Evolutionary conservation across 805 yeast genomes (phyloP).

Genomic region (Yamadazyma insecticola): DNA sequence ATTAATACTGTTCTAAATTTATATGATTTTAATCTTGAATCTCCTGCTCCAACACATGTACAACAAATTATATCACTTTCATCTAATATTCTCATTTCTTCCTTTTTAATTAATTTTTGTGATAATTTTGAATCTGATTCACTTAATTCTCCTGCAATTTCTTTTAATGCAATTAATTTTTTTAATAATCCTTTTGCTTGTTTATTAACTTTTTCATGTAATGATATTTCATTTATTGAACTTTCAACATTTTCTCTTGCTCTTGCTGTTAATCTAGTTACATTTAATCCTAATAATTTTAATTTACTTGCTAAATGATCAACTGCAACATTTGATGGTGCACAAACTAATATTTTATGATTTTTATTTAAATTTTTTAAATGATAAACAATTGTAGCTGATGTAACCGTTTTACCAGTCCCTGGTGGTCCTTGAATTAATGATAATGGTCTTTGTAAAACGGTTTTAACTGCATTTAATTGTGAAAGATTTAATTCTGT

Average conservation of each 20-base stretch:
- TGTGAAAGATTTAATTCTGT: conserved; percentile 76
- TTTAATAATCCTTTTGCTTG: conserved; percentile 53
- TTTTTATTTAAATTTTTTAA: conserved; percentile 51
- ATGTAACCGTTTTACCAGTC: conserved; percentile 92
- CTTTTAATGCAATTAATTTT: conserved; percentile 53
- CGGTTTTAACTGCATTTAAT: conserved; percentile 67
- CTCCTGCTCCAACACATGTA: conserved; percentile 93
- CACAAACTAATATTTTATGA: conserved; percentile 72
- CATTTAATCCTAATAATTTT: conserved; percentile 65
- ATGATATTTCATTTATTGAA: conserved; percentile 51
- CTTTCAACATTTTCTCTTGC: conserved; percentile 78
- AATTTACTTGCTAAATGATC: conserved; percentile 82
- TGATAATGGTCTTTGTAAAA: conserved; percentile 66
- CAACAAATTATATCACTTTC: conserved; percentile 78
- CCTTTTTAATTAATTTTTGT: conserved; percentile 5
- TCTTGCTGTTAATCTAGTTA: conserved; percentile 72
- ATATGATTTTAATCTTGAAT: conserved; percentile 49
- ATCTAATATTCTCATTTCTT: conserved; percentile 48
- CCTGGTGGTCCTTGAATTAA: conserved; percentile 83
- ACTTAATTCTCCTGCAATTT: conserved; percentile 67
- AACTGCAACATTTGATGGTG: conserved; percentile 94
- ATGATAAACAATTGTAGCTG: conserved; percentile 83
- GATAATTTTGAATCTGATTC: conserved; percentile 42
- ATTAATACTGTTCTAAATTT: conserved; percentile 76
- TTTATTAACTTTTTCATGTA: conserved; percentile 48